Evolutionary conservation across 257 asterid genomes (phyloP), one percentile per base, ranked within the genome.

Genomic region (Apocynum venetum): DNA sequence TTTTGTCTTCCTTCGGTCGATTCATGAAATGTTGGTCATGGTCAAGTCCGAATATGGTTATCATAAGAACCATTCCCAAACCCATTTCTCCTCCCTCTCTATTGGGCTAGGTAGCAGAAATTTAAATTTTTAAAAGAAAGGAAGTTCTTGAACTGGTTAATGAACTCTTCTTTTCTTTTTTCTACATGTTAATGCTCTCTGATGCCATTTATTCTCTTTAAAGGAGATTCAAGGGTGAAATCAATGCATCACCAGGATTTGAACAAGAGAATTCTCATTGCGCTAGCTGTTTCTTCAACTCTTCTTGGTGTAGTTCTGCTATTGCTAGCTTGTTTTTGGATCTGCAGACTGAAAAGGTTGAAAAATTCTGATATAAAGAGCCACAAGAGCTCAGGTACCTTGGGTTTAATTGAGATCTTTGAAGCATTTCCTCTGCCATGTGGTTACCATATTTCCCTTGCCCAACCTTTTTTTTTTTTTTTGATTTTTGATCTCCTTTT

Each of bases 221-320:
- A 67, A 87, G 90, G 85, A 74, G 88, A 51, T 76, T 87, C 90
- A 66, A 89, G 81, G 59, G 86, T 86, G 60, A 84, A 80, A 73
- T 86, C 84, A 79, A 89, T 78, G 63, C 98, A 89, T 78, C 97
- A 90, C 83, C 96, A 94, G 84, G 95, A 86, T 73, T 82, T 91
- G 61, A 92, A 92, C 87, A 92, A 88, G 91, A 92, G 78, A 82
- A 87, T 92, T 82, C 90, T 92, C 13, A 79, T 93, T 74, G 92
- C 97, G 2, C 97, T 94, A 8, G 88, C 91, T 79, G 88, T 88
- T 49, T 85, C 98, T 38, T 85, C 97, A 71, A 83, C 91, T 46
- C 91, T 92, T 72, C 92, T 94, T 76, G 97, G 93, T 48, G 90
- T 65, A 36, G 77, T 91, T 72, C 72, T 91, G 89, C 84, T 91